Conservation (phyloP, 1,284 basidiomycete genomes). For the Schizopora paradoxa region DNA sequence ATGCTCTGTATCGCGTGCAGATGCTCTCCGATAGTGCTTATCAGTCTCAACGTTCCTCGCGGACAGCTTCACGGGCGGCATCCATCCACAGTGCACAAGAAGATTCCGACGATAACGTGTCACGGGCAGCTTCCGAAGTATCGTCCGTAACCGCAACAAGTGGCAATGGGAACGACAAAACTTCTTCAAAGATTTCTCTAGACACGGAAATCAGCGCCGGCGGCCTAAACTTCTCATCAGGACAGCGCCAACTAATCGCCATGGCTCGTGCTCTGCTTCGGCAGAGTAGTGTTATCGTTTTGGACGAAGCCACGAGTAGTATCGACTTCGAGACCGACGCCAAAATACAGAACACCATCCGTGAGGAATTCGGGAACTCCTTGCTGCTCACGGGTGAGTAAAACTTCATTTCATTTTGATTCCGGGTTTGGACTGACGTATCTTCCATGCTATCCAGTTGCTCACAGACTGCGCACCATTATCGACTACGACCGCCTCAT, state of each 20-base stretch:
- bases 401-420: not conserved
- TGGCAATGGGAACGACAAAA: constrained; percentile 47
- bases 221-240: constrained; percentile 80
- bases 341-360: constrained; percentile 76
- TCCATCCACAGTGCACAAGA: constrained; percentile 36
- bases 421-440: not conserved
- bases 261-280: constrained; percentile 80
- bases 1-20: constrained; percentile 60
- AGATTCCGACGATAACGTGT: constrained; percentile 25
- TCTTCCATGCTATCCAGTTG: constrained; percentile 34
- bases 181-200: constrained; percentile 54
- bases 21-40: constrained; percentile 47
- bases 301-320: constrained; percentile 79
- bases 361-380: constrained; percentile 67
- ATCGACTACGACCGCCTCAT: constrained; percentile 78
- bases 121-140: constrained; percentile 31
- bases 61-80: constrained; percentile 43
- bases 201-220: constrained; percentile 73
- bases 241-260: constrained; percentile 78
- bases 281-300: constrained; percentile 69
- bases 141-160: constrained; percentile 37
- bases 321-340: constrained; percentile 72
- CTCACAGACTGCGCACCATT: constrained; percentile 66
- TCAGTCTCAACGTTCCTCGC: constrained; percentile 36
- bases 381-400: constrained; percentile 52